These are phyloP conservation scores for Hypoxylon crocopeplum DNA, from an alignment of 495 filamentous ascomycete species.

Conservation along the genomic window DNA sequence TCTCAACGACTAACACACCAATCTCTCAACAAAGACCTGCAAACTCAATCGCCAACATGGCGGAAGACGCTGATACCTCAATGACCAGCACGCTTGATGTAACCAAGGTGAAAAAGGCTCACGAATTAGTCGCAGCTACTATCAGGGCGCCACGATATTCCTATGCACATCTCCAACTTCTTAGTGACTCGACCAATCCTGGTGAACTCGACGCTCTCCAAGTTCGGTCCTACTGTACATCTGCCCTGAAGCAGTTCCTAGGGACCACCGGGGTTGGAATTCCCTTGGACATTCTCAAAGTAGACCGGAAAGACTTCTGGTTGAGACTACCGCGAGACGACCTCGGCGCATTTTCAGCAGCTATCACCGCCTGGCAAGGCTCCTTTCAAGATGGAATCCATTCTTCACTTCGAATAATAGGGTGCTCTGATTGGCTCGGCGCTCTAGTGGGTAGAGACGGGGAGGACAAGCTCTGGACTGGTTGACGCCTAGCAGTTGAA, in stretches of 20 bases:
- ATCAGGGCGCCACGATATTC: slow-evolving; percentile 46
- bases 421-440: slow-evolving; percentile 56
- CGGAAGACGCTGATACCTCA: slow-evolving; percentile 24
- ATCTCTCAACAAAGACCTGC: background rate
- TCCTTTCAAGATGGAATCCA: slow-evolving; percentile 55
- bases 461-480: slow-evolving; percentile 46
- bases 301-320: slow-evolving; percentile 66
- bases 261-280: slow-evolving; percentile 79
- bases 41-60: slow-evolving; percentile 14
- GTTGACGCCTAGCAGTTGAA: slow-evolving; percentile 20
- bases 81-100: slow-evolving; percentile 4
- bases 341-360: slow-evolving; percentile 59
- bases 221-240: slow-evolving; percentile 71
- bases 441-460: slow-evolving; percentile 48
- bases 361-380: slow-evolving; percentile 72
- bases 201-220: slow-evolving; percentile 73
- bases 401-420: slow-evolving; percentile 45
- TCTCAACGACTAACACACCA: background rate
- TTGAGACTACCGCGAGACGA: slow-evolving; percentile 78
- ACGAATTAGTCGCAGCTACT: slow-evolving; percentile 44
- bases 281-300: slow-evolving; percentile 78
- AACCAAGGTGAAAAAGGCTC: slow-evolving; percentile 38
- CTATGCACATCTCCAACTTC: slow-evolving; percentile 51
- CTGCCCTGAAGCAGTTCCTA: slow-evolving; percentile 80
- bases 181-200: slow-evolving; percentile 16